phyloP scores from a whole-genome alignment of 352 stramenopile genomes.

The Pythium rhizo-oryzae region DNA sequence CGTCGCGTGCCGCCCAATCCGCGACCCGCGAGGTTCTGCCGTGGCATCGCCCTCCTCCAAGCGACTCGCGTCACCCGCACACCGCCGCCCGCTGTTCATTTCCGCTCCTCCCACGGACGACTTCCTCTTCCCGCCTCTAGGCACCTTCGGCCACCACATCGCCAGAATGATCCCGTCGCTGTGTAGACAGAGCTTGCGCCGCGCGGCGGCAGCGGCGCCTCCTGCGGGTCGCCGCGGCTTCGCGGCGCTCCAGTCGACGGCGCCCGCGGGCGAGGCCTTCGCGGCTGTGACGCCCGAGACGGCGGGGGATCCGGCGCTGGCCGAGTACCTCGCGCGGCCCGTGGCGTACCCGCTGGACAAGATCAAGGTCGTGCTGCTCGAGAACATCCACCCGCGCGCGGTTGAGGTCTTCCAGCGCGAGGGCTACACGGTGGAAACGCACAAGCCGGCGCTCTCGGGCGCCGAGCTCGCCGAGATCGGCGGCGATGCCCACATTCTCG shows the following conservation, averaged over 20 bases:
- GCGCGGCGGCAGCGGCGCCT: slow-evolving; percentile 9
- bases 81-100: slow-evolving; percentile 4
- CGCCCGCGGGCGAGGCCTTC: slow-evolving; percentile 10
- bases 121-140: background rate
- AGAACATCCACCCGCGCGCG: slow-evolving; percentile 84
- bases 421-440: slow-evolving; percentile 74
- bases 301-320: slow-evolving; percentile 17
- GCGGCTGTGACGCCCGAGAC: slow-evolving; percentile 20
- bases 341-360: slow-evolving; percentile 81
- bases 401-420: slow-evolving; percentile 79
- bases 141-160: background rate
- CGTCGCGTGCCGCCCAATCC: background rate
- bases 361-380: slow-evolving; percentile 82
- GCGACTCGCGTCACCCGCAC: too few relatives aligned
- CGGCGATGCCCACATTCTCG: slow-evolving; percentile 77
- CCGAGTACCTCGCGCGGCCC: slow-evolving; percentile 59
- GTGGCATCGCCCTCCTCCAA: background rate
- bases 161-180: slow-evolving; percentile 44
- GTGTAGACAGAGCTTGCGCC: slow-evolving; percentile 32
- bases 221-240: slow-evolving; percentile 30
- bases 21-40: background rate
- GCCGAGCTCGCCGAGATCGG: slow-evolving; percentile 72
- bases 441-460: slow-evolving; percentile 76
- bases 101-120: background rate
- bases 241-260: slow-evolving; percentile 41